Base-by-base conservation (phyloP, 2,329 filamentous ascomycete genomes). In the Xylaria polymorpha region DNA sequence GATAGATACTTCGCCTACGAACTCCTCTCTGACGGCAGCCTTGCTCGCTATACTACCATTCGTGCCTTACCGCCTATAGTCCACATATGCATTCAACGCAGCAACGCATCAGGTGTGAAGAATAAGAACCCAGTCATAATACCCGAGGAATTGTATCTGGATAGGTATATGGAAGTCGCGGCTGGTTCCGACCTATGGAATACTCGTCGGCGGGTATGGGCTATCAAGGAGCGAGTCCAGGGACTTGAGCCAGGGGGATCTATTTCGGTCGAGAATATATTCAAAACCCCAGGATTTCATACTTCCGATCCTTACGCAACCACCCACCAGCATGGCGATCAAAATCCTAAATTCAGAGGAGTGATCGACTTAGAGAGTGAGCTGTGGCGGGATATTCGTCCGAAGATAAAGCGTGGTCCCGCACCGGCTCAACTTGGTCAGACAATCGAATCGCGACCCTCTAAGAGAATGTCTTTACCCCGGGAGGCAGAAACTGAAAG, bases 61-160 rank as follows among this genome's bases (percentile, higher is more conserved):
- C 88, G 88, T 70, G 85, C 86, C n/a, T 83, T 94, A 12, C 94
- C 96, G 0, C 94, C 94, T 0, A 88, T 99, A 39, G 83, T 98
- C 20, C 94, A 98, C 75, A 90, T 99, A 53, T 92, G 94, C 72
- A 93, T 99, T 39, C 94, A 97, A 77, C 90, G 96, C 5, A 91
- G 92, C 4, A 90, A 91, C 68, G 93, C 90, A 60, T 90, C 93
- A 72, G 86, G 87, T 7, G 86, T 86, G 51, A 97, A 97, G 77
- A 94, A 94, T 35, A 89, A 89, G 63, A 90, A 94, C 69, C 89
- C 92, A 12, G 87, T 99, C 14, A 85, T 89, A 22, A 88, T 99
- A n/a, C 90, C 91, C 4, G 91, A 96, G 72, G 90, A 87, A 1
- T 85, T 99, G 14, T 97, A 93, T 77, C 85, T 99, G 62, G 96